These are phyloP conservation scores for Aspergillus latus DNA, from an alignment of 2,329 filamentous ascomycete species.

Conservation along the genomic window DNA sequence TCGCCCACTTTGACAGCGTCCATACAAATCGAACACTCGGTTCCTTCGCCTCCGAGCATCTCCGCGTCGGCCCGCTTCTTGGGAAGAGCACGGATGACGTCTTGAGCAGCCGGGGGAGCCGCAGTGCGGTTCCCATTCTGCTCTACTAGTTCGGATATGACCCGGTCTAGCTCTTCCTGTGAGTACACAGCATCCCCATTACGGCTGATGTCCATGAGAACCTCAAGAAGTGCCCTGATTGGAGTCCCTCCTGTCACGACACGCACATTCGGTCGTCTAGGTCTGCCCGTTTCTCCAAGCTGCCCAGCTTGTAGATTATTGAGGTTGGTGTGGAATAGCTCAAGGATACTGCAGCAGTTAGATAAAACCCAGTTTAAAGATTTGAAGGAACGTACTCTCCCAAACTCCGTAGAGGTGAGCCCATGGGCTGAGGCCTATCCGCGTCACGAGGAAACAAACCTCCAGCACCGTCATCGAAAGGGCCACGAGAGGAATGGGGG, in stretches of 20 bases:
- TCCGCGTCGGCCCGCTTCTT: conserved; percentile 68
- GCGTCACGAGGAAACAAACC: conserved; percentile 53
- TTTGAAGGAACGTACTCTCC: conserved; percentile 43
- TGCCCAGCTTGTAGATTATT: conserved; percentile 10
- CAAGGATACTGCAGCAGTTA: conserved; percentile 26
- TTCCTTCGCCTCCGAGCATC: conserved; percentile 67
- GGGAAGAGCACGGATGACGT: conserved; percentile 71
- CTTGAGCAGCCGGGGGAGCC: conserved; percentile 74
- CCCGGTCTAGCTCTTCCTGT: conserved; percentile 84
- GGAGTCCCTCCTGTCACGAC: conserved; percentile 35
- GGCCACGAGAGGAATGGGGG: conserved; percentile 11
- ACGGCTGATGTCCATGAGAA: conserved; percentile 40
- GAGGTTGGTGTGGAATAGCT: conserved; percentile 29
- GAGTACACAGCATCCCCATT: conserved; percentile 84
- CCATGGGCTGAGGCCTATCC: conserved; percentile 49
- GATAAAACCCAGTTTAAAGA: not conserved
- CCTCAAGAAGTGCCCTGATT: conserved; percentile 46
- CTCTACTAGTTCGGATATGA: conserved; percentile 87
- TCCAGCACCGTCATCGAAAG: conserved; percentile 4
- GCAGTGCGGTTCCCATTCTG: conserved; percentile 71
- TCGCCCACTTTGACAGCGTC: conserved; percentile 73
- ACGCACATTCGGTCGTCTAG: conserved; percentile 18
- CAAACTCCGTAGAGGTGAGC: conserved; percentile 50
- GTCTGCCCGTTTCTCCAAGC: not conserved
- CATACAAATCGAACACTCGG: conserved; percentile 94